Evolutionary conservation across 164 flowering plant genomes (phyloP).

Genomic region (Protea cynaroides): DNA sequence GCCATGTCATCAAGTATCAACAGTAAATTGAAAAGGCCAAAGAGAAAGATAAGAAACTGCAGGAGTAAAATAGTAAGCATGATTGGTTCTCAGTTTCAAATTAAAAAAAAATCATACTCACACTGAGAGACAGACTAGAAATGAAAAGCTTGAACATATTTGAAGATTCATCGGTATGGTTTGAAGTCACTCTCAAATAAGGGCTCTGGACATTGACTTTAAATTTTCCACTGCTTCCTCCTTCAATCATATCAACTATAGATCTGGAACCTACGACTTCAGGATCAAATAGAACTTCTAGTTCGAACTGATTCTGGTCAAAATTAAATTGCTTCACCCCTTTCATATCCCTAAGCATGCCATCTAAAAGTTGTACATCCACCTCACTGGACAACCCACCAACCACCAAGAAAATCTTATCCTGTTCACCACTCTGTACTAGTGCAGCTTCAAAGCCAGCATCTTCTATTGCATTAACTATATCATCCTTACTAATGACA

Average conservation of each 20-base stretch:
- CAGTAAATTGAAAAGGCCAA: not conserved
- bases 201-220: conserved; percentile 63
- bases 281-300: conserved; percentile 82
- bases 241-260: conserved; percentile 68
- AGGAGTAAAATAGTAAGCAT: not conserved
- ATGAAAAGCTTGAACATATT: conserved; percentile 78
- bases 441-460: conserved; percentile 92
- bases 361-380: conserved; percentile 59
- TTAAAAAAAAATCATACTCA: conserved; percentile 32
- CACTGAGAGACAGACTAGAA: conserved; percentile 80
- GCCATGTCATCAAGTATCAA: conserved; percentile 7
- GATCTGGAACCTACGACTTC: conserved; percentile 67
- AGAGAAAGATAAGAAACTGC: no score
- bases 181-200: conserved; percentile 55
- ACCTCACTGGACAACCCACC: conserved; percentile 53
- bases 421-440: conserved; percentile 83
- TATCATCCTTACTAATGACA: conserved; percentile 73
- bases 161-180: conserved; percentile 62
- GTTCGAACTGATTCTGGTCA: conserved; percentile 36
- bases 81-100: not conserved
- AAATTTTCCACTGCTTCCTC: conserved; percentile 56
- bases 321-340: conserved; percentile 70
- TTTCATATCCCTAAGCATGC: conserved; percentile 46
- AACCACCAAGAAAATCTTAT: conserved; percentile 52
- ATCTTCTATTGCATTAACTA: conserved; percentile 86